These are phyloP conservation scores for Saccharomycopsis sp. DNA, from an alignment of 805 yeast species.

Conservation along the genomic window DNA sequence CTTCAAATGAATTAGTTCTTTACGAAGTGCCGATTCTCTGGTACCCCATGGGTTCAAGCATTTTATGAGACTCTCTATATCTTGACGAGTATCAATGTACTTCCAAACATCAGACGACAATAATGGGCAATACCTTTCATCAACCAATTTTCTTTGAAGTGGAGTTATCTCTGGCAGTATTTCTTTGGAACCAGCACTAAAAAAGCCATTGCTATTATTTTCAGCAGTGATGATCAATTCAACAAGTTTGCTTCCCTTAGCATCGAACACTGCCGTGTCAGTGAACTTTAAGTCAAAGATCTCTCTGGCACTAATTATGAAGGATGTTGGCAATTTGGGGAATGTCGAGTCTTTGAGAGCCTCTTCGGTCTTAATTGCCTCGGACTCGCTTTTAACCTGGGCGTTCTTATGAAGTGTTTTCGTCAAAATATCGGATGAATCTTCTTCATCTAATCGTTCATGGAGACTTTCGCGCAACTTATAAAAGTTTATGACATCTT, in stretches of 20 bases:
- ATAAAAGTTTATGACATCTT: constrained; percentile 16
- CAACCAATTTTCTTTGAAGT: constrained; percentile 55
- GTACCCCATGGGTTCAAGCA: constrained; percentile 75
- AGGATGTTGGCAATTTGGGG: constrained; percentile 12
- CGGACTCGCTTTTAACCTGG: too few relatives aligned
- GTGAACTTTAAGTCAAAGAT: constrained; percentile 29
- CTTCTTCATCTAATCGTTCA: constrained; percentile 8
- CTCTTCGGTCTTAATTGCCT: neutral
- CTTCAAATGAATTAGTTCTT: constrained; percentile 49
- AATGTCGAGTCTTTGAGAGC: neutral
- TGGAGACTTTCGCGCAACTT: constrained; percentile 23
- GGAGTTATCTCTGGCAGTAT: neutral
- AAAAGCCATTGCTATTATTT: neutral
- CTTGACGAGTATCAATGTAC: constrained; percentile 54
- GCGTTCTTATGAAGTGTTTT: neutral
- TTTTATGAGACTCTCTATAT: constrained; percentile 45
- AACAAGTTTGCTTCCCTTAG: neutral
- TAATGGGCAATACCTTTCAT: constrained; percentile 56
- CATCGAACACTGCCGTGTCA: constrained; percentile 4
- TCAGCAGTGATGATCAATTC: constrained; percentile 1
- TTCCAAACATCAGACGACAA: constrained; percentile 58
- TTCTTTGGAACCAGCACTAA: neutral
- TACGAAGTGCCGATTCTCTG: constrained; percentile 59
- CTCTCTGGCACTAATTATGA: constrained; percentile 27
- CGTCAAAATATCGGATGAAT: neutral